These are phyloP conservation scores for Cyclotella baltica DNA, from an alignment of 108 stramenopile genomes.

Conservation along the genomic window DNA sequence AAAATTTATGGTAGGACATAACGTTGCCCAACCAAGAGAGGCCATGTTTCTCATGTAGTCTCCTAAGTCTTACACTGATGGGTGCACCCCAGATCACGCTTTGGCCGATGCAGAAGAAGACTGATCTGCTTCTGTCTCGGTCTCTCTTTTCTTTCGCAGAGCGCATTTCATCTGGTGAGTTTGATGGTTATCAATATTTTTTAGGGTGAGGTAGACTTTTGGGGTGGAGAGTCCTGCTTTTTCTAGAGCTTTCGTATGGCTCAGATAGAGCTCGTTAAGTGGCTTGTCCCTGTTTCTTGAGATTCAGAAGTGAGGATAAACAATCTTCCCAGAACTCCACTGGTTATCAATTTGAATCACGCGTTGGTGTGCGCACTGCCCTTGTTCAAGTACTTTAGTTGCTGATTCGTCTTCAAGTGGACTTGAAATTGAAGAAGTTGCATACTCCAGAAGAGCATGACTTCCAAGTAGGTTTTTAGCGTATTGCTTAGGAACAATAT, in stretches of 20 bases:
- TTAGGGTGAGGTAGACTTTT: conserved; percentile 3
- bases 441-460: conserved; percentile 17
- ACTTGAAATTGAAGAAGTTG: conserved; percentile 23
- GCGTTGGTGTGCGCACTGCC: conserved; percentile 22
- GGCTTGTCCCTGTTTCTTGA: conserved; percentile 8
- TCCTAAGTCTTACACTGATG: not conserved
- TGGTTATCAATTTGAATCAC: conserved; percentile 15
- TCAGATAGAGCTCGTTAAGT: conserved; percentile 8
- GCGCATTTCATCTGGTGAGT: not conserved
- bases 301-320: not conserved
- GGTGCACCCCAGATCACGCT: conserved; percentile 4
- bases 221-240: conserved; percentile 5
- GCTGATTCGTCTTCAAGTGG: conserved; percentile 21
- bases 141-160: not conserved
- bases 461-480: not conserved
- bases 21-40: conserved; percentile 3
- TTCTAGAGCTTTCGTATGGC: conserved; percentile 15
- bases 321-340: conserved; percentile 11
- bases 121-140: not conserved
- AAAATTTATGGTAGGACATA: too few relatives aligned
- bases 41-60: conserved; percentile 8
- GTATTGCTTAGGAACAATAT: not conserved
- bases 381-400: conserved; percentile 28
- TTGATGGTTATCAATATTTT: not conserved
- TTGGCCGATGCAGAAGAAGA: conserved; percentile 8